phyloP scores from a whole-genome alignment of 805 yeast genomes.

The Maudiozyma turicensis region DNA sequence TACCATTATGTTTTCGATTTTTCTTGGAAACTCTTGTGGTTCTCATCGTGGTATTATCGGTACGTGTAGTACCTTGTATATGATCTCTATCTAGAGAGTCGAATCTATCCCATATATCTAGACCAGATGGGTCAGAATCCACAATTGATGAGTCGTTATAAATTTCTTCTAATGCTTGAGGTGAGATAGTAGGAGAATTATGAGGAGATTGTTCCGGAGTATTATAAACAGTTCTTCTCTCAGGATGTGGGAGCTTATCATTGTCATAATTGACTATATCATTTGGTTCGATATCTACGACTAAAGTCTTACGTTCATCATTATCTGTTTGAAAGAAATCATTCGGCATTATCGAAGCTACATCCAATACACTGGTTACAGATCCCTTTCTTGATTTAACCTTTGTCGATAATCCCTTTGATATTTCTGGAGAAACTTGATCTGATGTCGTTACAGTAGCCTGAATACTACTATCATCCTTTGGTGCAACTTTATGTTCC shows the following conservation, averaged over 20 bases:
- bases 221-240: not conserved
- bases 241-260: not conserved
- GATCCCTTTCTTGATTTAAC: slow-evolving; percentile 4
- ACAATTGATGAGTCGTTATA: not conserved
- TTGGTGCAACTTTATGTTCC: no score
- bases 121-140: not conserved
- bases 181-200: not conserved
- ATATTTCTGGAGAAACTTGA: no score
- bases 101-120: not conserved
- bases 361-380: slow-evolving; percentile 12
- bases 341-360: slow-evolving; percentile 19
- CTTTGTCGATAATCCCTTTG: no score
- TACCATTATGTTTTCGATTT: not conserved
- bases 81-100: not conserved
- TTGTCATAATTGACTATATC: not conserved
- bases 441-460: no score
- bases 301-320: not conserved
- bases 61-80: not conserved
- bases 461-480: no score
- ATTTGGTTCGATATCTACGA: not conserved
- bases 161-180: not conserved
- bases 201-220: slow-evolving; percentile 1
- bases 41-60: not conserved
- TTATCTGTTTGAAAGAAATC: slow-evolving; percentile 18
- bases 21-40: slow-evolving; percentile 1